A percentile compares a stretch with the other conserved stretches of the same genome.
phyloP scores from a whole-genome alignment of 2,329 filamentous ascomycete genomes.

The Alternaria ventricosa region DNA sequence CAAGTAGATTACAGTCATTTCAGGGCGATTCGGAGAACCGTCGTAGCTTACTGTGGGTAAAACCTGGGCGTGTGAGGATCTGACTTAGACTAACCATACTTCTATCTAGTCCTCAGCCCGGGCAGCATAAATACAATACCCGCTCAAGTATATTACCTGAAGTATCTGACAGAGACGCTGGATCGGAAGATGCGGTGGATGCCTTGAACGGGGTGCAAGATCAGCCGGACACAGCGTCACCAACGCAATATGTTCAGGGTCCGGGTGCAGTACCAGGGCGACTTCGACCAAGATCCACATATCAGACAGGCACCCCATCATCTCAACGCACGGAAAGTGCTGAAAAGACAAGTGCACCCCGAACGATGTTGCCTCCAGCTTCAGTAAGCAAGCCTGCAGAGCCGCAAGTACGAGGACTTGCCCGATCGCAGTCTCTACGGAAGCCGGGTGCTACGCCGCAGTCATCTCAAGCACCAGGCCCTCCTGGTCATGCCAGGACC shows the following conservation, averaged over 20 bases:
- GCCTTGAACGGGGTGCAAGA: not conserved
- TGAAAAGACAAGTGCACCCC: constrained; percentile 13
- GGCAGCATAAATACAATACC: constrained; percentile 29
- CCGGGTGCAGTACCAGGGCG: constrained; percentile 16
- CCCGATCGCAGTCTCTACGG: constrained; percentile 41
- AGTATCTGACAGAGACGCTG: not conserved
- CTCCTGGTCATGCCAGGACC: constrained; percentile 31
- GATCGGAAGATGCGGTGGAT: not conserved
- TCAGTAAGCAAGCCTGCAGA: constrained; percentile 27
- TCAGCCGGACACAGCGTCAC: not conserved
- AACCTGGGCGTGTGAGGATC: not conserved
- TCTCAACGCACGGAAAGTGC: constrained; percentile 8
- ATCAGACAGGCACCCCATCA: constrained; percentile 28
- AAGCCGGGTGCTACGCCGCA: constrained; percentile 30
- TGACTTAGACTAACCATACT: not conserved
- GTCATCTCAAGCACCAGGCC: constrained; percentile 13
- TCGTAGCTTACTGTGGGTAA: constrained; percentile 35
- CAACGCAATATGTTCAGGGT: not conserved
- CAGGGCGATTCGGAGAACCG: constrained; percentile 22
- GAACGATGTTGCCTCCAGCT: constrained; percentile 26
- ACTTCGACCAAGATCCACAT: constrained; percentile 40
- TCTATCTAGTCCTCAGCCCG: constrained; percentile 32
- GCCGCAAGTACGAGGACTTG: constrained; percentile 23
- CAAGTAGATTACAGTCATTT: constrained; percentile 5
- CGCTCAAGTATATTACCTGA: constrained; percentile 13